Evolutionary conservation across 208 protist species (phyloP).

Genomic region (Leishmania arabica): DNA sequence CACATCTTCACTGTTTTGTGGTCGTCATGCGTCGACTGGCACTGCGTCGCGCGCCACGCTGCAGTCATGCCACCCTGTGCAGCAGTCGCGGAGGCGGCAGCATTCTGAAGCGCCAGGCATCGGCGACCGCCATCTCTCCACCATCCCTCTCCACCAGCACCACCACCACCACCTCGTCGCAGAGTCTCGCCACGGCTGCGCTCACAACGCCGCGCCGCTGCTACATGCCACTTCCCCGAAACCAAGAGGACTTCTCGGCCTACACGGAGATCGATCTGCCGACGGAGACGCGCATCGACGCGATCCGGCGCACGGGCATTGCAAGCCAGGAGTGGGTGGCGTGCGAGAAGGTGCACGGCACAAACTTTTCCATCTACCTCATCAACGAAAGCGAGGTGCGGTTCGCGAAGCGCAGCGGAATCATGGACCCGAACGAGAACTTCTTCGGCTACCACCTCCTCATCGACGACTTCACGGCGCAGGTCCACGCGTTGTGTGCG

Average conservation of each 20-base stretch:
- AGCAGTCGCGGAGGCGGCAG: neutral
- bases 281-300: conserved; percentile 79
- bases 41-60: neutral
- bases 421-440: conserved; percentile 90
- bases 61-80: neutral
- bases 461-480: conserved; percentile 64
- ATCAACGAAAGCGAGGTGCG: conserved; percentile 64
- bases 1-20: neutral
- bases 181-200: neutral
- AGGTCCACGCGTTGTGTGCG: conserved; percentile 65
- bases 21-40: neutral
- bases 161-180: neutral
- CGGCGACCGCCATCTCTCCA: neutral
- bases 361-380: conserved; percentile 87
- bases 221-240: conserved; percentile 68
- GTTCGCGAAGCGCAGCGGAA: conserved; percentile 85
- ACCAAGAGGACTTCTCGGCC: conserved; percentile 77
- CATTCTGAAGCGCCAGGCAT: neutral
- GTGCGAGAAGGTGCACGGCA: conserved; percentile 88
- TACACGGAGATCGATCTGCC: conserved; percentile 89
- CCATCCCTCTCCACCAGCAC: neutral
- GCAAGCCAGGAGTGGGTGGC: conserved; percentile 81
- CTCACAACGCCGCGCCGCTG: conserved; percentile 17
- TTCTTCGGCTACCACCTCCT: conserved; percentile 92
- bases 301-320: conserved; percentile 67